phyloP scores from a whole-genome alignment of 768 basidiomycete genomes.

The Hydnum rufescens region DNA sequence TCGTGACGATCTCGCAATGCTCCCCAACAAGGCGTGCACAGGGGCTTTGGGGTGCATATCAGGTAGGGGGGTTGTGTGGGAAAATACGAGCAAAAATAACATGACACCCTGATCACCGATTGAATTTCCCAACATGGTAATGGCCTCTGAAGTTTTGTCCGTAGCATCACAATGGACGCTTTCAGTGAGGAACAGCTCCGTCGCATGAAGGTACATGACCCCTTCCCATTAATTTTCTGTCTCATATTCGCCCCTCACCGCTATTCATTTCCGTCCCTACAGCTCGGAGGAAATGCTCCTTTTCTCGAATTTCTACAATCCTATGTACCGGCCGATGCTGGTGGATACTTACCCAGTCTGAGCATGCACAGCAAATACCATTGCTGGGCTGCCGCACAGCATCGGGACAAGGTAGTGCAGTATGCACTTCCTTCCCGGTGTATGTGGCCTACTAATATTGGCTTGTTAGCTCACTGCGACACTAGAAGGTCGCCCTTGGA shows the following conservation, averaged over 20 bases:
- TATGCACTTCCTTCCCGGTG: background rate
- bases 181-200: conserved; percentile 79
- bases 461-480: conserved; percentile 48
- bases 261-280: conserved; percentile 8
- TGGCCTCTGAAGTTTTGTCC: conserved; percentile 37
- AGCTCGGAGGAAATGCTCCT: conserved; percentile 77
- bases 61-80: conserved; percentile 27
- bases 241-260: conserved; percentile 1
- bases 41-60: conserved; percentile 88
- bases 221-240: background rate
- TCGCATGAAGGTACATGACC: conserved; percentile 60
- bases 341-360: conserved; percentile 45
- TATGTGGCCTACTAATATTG: conserved; percentile 3
- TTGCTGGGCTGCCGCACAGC: conserved; percentile 86
- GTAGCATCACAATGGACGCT: conserved; percentile 91
- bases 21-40: conserved; percentile 41
- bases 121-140: background rate
- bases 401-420: conserved; percentile 56
- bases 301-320: conserved; percentile 62
- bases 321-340: conserved; percentile 44
- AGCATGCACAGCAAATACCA: conserved; percentile 65
- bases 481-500: conserved; percentile 59
- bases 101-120: conserved; percentile 1
- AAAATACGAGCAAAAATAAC: background rate
- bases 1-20: background rate